These are phyloP conservation scores for Trichophyton simii DNA, from an alignment of 2,329 filamentous ascomycete species.

Conservation along the genomic window DNA sequence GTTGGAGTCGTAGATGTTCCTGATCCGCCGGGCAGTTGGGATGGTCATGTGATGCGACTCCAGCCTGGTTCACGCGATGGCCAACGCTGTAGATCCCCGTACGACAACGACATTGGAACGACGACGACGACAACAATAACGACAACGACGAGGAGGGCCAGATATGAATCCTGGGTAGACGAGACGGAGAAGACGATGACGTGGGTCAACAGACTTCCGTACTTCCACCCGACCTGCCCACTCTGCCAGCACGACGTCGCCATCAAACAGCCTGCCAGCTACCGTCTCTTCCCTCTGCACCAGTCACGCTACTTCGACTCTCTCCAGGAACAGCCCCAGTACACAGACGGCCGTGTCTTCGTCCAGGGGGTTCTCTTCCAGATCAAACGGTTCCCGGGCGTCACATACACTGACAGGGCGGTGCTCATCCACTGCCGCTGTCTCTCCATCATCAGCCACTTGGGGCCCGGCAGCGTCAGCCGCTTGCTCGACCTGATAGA, in stretches of 20 bases:
- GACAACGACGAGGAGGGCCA: no score
- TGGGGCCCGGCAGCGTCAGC: not conserved
- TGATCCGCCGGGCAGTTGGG: not conserved
- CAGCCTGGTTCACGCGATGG: not conserved
- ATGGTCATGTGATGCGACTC: not conserved
- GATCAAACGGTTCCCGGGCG: not conserved
- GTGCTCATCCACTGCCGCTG: conserved; percentile 6
- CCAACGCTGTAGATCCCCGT: no score
- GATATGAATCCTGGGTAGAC: no score
- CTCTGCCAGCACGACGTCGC: conserved; percentile 6
- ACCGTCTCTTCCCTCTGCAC: conserved; percentile 3
- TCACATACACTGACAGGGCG: not conserved
- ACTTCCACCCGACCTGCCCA: not conserved
- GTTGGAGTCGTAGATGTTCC: not conserved
- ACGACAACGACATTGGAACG: no score
- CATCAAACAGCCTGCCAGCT: not conserved
- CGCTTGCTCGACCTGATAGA: conserved; percentile 6
- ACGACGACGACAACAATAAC: no score
- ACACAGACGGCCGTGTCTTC: not conserved
- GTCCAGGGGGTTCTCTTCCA: not conserved
- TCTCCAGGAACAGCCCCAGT: conserved; percentile 2
- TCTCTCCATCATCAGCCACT: conserved; percentile 2
- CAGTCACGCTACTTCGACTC: not conserved
- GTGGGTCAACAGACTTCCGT: not conserved
- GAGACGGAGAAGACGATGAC: not conserved